phyloP scores from a whole-genome alignment of 208 protist genomes.

The Leishmania arabica region DNA sequence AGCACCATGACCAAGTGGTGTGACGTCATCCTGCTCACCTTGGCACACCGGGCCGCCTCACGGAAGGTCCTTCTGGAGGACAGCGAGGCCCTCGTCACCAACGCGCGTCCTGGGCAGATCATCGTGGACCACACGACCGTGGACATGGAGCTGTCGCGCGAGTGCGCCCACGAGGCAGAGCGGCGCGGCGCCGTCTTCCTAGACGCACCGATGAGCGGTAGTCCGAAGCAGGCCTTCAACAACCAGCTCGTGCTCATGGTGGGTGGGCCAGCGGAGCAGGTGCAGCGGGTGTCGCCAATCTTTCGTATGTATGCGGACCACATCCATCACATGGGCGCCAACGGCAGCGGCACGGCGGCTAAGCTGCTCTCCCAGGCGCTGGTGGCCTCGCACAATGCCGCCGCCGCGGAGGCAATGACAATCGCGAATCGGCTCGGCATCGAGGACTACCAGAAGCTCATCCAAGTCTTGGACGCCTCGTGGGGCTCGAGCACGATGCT shows the following conservation, averaged over 20 bases:
- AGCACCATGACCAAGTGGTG: slow-evolving; percentile 89
- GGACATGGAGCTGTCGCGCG: slow-evolving; percentile 68
- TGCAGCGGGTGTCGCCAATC: slow-evolving; percentile 75
- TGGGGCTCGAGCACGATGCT: slow-evolving; percentile 89
- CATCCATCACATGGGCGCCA: slow-evolving; percentile 87
- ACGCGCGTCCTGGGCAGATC: slow-evolving; percentile 81
- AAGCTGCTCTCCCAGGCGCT: slow-evolving; percentile 87
- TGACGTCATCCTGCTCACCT: slow-evolving; percentile 73
- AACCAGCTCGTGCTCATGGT: slow-evolving; percentile 88
- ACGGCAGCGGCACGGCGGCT: slow-evolving; percentile 66
- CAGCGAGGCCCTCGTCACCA: slow-evolving; percentile 64
- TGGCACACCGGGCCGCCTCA: slow-evolving; percentile 54
- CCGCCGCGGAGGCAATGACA: slow-evolving; percentile 85
- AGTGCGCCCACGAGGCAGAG: slow-evolving; percentile 67
- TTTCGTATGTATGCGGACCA: slow-evolving; percentile 87
- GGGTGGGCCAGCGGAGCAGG: slow-evolving; percentile 68
- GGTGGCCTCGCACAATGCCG: slow-evolving; percentile 84
- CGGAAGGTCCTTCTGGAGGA: slow-evolving; percentile 64
- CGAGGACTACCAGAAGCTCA: slow-evolving; percentile 70
- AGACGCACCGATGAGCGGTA: slow-evolving; percentile 88
- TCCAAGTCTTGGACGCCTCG: slow-evolving; percentile 82
- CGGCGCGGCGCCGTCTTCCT: slow-evolving; percentile 77
- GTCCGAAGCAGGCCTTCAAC: slow-evolving; percentile 77
- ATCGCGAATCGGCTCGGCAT: slow-evolving; percentile 81
- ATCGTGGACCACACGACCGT: slow-evolving; percentile 91